Evolutionary conservation across 169 alveolate genomes (phyloP).

Genomic region (Eimeria praecox): DNA sequence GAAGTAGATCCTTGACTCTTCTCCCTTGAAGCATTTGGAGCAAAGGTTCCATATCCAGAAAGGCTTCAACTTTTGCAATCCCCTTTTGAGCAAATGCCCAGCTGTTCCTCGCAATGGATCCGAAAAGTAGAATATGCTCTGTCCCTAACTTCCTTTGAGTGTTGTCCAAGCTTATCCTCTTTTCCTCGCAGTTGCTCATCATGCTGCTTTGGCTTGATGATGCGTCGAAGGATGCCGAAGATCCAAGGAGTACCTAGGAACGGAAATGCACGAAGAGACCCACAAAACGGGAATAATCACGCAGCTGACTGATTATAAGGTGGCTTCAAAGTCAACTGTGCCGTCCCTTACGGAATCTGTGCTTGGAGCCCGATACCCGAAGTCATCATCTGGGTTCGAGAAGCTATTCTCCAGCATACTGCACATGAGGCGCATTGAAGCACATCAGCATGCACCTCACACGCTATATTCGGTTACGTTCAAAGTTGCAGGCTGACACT

Average conservation of each 20-base stretch:
- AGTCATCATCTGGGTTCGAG: constrained; percentile 36
- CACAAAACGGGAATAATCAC: background rate
- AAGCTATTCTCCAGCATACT: constrained; percentile 36
- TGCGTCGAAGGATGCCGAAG: constrained; percentile 36
- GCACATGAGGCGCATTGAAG: background rate
- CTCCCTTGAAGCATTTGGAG: constrained; percentile 74
- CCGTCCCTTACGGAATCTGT: constrained; percentile 5
- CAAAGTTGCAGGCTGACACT: background rate
- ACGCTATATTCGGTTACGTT: background rate
- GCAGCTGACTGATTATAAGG: background rate
- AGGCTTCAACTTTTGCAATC: constrained; percentile 34
- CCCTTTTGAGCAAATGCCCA: constrained; percentile 37
- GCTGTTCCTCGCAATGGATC: constrained; percentile 48
- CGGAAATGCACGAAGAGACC: background rate
- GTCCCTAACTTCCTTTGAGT: constrained; percentile 15
- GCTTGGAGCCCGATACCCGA: constrained; percentile 34
- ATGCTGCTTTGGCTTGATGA: constrained; percentile 11
- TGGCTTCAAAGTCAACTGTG: background rate
- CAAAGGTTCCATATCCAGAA: constrained; percentile 42
- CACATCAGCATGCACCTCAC: background rate
- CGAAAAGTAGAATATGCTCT: constrained; percentile 44
- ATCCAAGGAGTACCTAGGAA: background rate
- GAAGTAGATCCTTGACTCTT: constrained; percentile 16
- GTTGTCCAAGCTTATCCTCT: background rate
- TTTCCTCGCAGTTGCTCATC: background rate